Evolutionary conservation across 2,329 filamentous ascomycete genomes (phyloP), one percentile per base, ranked within the genome.

Genomic region (Diaporthe amygdali): DNA sequence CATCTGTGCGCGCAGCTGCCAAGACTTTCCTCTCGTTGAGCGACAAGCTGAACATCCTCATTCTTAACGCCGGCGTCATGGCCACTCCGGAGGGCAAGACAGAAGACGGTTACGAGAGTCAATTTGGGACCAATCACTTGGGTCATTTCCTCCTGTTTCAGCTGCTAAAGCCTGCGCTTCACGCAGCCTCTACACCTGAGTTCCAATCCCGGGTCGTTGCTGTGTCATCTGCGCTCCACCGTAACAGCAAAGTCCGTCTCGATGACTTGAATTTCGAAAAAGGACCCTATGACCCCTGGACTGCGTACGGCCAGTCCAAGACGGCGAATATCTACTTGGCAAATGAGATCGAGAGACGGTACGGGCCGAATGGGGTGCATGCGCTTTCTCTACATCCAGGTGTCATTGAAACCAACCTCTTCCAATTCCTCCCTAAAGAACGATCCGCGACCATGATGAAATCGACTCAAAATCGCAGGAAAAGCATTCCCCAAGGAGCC

Each of bases 181-280:
- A 85, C 7, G 73, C 78, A 1, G 79, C 79, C 4, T 73, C 78
- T 8, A 82, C 81, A 0, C 76, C 80, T 0, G 71, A 74, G 0
- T 83, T 81, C 55, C 72, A 77, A 10, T 82, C 80, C 2, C 79
- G 85, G 3, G 81, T 86, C 8, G 77, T 87, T 52, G 74, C 76
- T 2, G 76, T 85, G 5, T 78, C 82, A 2, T 82, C 81, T 9
- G 70, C 77, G 3, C 82, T 74, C 14, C 84, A 86, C 73, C 79
- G 80, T n/a, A n/a, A n/a, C n/a, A n/a, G n/a, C n/a, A n/a, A n/a
- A n/a, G n/a, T n/a, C n/a, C n/a, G n/a, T n/a, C 55, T 41, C 37
- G 17, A 39, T 2, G 55, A 61, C 12, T n/a, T 61, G 30, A 61
- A 61, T 25, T 61, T 61, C 30, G 55, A 61, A 0, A 34, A 34